phyloP scores from a whole-genome alignment of 805 yeast species.

The Grigorovia transvaalensis region DNA sequence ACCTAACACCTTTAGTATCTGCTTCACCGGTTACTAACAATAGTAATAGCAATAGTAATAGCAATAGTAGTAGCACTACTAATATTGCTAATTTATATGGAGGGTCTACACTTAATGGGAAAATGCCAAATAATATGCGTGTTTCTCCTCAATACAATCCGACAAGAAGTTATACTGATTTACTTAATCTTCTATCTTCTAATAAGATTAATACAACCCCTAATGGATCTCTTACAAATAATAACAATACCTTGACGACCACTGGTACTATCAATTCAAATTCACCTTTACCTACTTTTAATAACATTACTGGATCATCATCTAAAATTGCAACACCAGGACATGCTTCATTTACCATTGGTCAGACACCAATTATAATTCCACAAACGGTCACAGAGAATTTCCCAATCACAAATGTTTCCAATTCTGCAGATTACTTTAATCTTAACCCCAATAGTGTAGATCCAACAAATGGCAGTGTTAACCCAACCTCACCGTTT shows the following conservation, averaged over 20 bases:
- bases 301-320: background rate
- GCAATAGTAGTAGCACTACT: background rate
- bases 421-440: background rate
- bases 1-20: background rate
- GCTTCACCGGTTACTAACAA: background rate
- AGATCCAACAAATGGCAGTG: background rate
- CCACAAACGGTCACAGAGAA: background rate
- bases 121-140: background rate
- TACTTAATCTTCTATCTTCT: slow-evolving; percentile 11
- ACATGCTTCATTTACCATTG: background rate
- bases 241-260: background rate
- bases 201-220: slow-evolving; percentile 1
- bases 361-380: background rate
- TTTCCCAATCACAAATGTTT: background rate
- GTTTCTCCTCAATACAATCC: slow-evolving; percentile 2
- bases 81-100: background rate
- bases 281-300: background rate
- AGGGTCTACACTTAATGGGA: background rate
- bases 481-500: background rate
- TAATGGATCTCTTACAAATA: background rate
- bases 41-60: background rate
- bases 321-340: background rate
- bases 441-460: background rate
- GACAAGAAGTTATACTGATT: slow-evolving; percentile 15
- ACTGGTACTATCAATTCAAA: background rate